Percentiles rank a stretch among this genome's conserved stretches.
Evolutionary conservation across 169 alveolate species (phyloP).

Genomic region (Ichthyophthirius multifiliis): DNA sequence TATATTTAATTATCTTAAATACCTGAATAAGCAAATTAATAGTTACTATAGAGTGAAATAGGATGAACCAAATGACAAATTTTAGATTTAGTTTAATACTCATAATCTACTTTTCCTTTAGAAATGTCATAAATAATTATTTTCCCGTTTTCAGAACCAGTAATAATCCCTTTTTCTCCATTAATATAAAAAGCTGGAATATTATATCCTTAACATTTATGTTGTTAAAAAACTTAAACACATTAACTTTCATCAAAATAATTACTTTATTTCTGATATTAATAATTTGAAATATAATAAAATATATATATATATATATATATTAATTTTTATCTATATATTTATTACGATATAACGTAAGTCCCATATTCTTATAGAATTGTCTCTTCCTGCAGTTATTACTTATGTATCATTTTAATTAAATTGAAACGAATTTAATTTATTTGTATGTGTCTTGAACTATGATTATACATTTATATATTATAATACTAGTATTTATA

Average conservation of each 20-base stretch:
- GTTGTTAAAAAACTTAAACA: background rate
- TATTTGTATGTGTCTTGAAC: background rate
- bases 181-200: background rate
- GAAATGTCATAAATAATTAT: background rate
- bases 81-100: background rate
- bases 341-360: background rate
- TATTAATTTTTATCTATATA: background rate
- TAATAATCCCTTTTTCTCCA: background rate
- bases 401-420: background rate
- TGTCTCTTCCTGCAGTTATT: background rate
- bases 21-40: background rate
- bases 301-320: too few species aligned
- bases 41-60: background rate
- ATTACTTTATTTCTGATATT: too few species aligned
- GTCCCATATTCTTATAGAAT: background rate
- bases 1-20: background rate
- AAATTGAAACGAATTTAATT: background rate
- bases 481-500: background rate
- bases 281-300: too few species aligned
- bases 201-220: background rate
- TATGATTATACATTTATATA: background rate
- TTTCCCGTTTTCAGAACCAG: background rate
- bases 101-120: background rate
- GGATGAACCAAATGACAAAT: background rate
- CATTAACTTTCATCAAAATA: background rate